Evolutionary conservation across 1,284 basidiomycete species (phyloP).

Genomic region (Peniophora sp.): DNA sequence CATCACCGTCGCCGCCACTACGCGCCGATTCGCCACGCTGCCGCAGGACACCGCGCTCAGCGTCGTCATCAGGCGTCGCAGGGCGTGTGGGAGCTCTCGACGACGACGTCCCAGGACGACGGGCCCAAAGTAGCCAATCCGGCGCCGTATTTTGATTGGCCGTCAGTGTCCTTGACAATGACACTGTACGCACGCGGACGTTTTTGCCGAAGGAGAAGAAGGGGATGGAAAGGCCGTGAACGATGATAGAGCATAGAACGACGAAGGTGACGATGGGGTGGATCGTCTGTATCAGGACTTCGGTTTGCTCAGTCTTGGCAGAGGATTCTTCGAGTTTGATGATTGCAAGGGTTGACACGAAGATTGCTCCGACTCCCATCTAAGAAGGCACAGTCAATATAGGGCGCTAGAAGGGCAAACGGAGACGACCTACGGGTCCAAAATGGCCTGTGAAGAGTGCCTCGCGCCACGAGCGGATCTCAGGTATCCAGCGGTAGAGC

Average conservation of each 20-base stretch:
- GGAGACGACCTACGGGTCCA: conserved; percentile 26
- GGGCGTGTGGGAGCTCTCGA: too few species aligned
- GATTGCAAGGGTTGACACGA: conserved; percentile 74
- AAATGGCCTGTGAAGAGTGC: conserved; percentile 87
- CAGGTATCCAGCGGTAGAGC: conserved; percentile 79
- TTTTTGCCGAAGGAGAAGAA: conserved; percentile 6
- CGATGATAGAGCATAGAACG: conserved; percentile 76
- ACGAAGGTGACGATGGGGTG: conserved; percentile 81
- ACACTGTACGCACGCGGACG: conserved; percentile 3
- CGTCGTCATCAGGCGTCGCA: too few species aligned
- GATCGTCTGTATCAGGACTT: conserved; percentile 61
- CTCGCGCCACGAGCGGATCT: conserved; percentile 72
- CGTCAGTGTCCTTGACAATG: conserved; percentile 5
- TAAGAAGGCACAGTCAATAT: conserved; percentile 15
- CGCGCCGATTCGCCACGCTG: too few species aligned
- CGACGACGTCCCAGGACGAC: conserved; percentile 12
- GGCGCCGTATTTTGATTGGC: conserved; percentile 19
- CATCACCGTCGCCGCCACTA: too few species aligned
- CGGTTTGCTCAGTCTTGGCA: conserved; percentile 45
- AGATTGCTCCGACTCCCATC: conserved; percentile 82
- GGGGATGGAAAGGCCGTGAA: conserved; percentile 27
- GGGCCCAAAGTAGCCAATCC: conserved; percentile 43
- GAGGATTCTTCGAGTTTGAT: conserved; percentile 56
- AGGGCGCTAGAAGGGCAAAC: conserved; percentile 4
- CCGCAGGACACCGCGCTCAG: too few species aligned